Percentiles rank a stretch among this genome's conserved stretches.
These are phyloP conservation scores for Epichloe hybrida DNA, from an alignment of 2,329 filamentous ascomycete species.

Conservation along the genomic window DNA sequence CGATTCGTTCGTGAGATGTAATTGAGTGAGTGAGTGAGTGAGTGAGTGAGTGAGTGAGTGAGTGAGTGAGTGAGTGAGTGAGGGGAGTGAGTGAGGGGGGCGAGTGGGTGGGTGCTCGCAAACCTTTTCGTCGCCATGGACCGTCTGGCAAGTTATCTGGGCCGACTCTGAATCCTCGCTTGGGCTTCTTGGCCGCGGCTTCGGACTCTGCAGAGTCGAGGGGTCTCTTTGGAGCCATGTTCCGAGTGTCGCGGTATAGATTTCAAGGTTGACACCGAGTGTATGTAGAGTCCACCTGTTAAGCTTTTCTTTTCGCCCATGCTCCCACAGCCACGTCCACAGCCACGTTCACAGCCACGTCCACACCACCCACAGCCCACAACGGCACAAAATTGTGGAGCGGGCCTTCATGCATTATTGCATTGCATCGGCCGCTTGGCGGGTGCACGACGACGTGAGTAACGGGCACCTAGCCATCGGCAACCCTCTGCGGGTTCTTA, in stretches of 20 bases:
- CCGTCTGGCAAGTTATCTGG: constrained; percentile 87
- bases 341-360: no score
- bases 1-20: background rate
- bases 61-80: no score
- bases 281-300: background rate
- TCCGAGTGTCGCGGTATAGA: background rate
- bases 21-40: background rate
- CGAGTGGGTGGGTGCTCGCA: constrained; percentile 1
- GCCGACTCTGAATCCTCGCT: constrained; percentile 71
- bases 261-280: background rate
- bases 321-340: background rate
- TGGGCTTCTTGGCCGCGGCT: constrained; percentile 35
- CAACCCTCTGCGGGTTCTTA: no score
- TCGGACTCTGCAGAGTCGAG: constrained; percentile 16
- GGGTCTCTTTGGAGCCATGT: constrained; percentile 21
- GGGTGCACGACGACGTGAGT: background rate
- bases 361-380: no score
- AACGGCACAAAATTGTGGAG: background rate
- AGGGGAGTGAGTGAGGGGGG: no score
- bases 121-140: constrained; percentile 66
- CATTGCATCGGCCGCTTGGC: background rate
- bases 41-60: no score
- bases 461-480: background rate
- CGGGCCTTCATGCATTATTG: background rate
- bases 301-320: no score